Percentiles rank a stretch among this genome's conserved stretches.
phyloP scores from a whole-genome alignment of 202 grass and related monocot genomes.

The Schoenoplectus tabernaemontani region DNA sequence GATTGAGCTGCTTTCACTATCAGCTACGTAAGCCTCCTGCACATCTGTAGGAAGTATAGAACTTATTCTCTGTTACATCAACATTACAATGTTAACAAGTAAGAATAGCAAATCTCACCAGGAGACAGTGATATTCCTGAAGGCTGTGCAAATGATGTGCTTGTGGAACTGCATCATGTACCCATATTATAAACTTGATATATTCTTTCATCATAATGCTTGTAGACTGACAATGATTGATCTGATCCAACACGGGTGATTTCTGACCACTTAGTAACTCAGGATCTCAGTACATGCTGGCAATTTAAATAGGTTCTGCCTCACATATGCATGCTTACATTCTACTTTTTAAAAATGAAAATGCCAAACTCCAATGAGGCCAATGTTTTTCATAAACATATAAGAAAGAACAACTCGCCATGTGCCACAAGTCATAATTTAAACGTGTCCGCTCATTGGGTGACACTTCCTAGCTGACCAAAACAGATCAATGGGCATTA shows the following conservation, averaged over 20 bases:
- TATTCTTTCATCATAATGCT: background rate
- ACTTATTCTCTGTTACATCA: background rate
- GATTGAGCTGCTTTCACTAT: conserved; percentile 98
- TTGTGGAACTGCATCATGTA: conserved; percentile 43
- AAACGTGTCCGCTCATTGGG: background rate
- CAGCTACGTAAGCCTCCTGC: conserved; percentile 73
- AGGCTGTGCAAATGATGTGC: conserved; percentile 87
- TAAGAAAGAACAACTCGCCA: background rate
- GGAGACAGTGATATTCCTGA: conserved; percentile 80
- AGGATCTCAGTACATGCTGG: background rate
- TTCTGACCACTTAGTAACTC: background rate
- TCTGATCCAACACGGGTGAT: background rate
- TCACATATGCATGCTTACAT: background rate
- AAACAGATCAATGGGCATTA: background rate
- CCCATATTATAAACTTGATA: conserved; percentile 1
- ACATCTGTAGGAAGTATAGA: conserved; percentile 47
- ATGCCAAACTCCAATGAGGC: background rate
- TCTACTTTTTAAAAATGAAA: background rate
- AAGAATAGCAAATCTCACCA: conserved; percentile 35
- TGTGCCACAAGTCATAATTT: background rate
- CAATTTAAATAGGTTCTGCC: background rate
- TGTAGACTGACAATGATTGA: background rate
- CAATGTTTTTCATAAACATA: background rate
- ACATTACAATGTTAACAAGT: conserved; percentile 16
- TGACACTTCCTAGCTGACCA: background rate